Base-by-base conservation (phyloP, 495 filamentous ascomycete species). In the Trypethelium eluteriae region DNA sequence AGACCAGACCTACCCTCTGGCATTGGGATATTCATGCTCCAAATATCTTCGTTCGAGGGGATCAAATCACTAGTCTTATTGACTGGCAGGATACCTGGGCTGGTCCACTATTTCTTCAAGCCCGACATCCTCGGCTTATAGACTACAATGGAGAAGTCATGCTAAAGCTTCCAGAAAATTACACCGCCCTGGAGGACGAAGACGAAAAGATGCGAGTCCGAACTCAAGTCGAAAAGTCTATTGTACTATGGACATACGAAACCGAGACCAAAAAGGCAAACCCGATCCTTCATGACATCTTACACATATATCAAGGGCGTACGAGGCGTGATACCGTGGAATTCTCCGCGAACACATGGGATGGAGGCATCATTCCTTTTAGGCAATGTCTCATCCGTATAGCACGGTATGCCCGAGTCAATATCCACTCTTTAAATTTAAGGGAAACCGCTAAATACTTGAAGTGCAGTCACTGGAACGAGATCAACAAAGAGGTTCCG, bases 401-500 rank as follows among this genome's bases (percentile, higher is more conserved):
- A 4, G 34, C 6, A 35, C 75, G 2, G 71, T 66, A 14, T 71
- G 74, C 63, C 67, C 71, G n/a, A 16, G 70, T 71, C 25, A 25
- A 10, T 69, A 16, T n/a, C n/a, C 18, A n/a, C 63, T 66, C 34
- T 66, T 69, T 53, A 61, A 38, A 65, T 62, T 65, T 62, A 72
- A 67, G 36, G 65, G 68, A 16, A 62, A 34, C 39, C 67, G 71
- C 56, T 73, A 69, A 50, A 69, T 67, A 61, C 38, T 59, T 75
- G 68, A 74, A 67, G 66, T 16, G 66, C 67, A 35, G 77, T 74
- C 67, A 64, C 75, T 53, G 66, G 77, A 39, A 74, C 70, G 16
- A 72, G 71, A 16, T 76, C 73, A 62, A 2, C 59, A 73, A 4
- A 70, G 41, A 71, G 74, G 64, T 64, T 67, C 9, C 3, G 38